Conservation (phyloP, 371 early-diverging fungal genomes). For the Mortierella sp. region DNA sequence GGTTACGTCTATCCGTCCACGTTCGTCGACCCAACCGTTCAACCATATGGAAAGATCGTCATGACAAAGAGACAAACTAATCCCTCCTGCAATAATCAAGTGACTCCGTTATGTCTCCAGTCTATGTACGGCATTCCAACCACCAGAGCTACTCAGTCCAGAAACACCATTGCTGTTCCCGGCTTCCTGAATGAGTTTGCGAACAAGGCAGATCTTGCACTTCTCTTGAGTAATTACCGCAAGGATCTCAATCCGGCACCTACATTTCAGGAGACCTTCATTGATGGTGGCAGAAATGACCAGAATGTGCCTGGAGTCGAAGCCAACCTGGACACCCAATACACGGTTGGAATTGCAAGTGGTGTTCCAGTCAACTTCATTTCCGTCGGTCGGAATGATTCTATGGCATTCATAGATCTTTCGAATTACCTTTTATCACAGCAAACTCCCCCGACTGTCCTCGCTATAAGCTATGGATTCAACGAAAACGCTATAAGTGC, state of each 20-base stretch:
- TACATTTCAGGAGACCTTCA: not conserved
- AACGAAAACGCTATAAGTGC: conserved; percentile 1
- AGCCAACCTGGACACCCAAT: conserved; percentile 19
- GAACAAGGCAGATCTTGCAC: conserved; percentile 4
- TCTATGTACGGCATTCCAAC: conserved; percentile 7
- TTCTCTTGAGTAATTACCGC: not conserved
- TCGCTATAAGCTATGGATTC: conserved; percentile 8
- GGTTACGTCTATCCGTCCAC: conserved; percentile 8
- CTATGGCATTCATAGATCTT: not conserved
- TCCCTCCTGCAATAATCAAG: not conserved
- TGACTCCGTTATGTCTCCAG: not conserved
- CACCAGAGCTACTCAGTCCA: not conserved
- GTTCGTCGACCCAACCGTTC: not conserved
- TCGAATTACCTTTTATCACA: not conserved
- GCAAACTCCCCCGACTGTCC: not conserved
- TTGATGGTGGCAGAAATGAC: not conserved
- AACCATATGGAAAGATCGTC: not conserved
- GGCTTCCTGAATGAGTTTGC: conserved; percentile 15
- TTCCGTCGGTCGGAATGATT: not conserved
- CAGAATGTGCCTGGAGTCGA: not conserved
- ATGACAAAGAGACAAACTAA: not conserved
- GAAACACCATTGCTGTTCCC: conserved; percentile 2
- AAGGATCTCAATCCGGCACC: not conserved
- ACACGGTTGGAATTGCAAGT: not conserved
- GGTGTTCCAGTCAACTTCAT: not conserved